These are phyloP conservation scores for Fraxinus dipetala DNA, from an alignment of 305 asterid species.

Conservation along the genomic window DNA sequence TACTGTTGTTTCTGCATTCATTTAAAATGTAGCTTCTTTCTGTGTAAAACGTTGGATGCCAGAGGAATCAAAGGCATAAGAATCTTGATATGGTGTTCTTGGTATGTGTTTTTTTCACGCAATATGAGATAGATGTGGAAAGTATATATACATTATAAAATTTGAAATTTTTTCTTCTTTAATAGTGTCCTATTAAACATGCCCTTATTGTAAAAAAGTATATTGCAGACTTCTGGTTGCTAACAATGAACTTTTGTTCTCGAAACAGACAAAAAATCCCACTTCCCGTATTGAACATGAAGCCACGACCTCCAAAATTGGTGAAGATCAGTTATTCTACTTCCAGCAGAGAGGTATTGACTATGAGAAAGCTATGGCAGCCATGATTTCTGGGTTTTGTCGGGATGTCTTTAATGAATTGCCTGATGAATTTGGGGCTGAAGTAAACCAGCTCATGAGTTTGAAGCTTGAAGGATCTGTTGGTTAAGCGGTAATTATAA, in stretches of 20 bases:
- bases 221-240: not conserved
- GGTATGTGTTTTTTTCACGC: not conserved
- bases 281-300: conserved; percentile 71
- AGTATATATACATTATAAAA: not conserved
- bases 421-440: conserved; percentile 83
- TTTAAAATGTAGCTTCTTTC: not conserved
- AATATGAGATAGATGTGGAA: not conserved
- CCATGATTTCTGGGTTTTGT: conserved; percentile 90
- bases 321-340: conserved; percentile 84
- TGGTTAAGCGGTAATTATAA: conserved; percentile 38
- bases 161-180: not conserved
- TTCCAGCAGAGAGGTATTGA: conserved; percentile 90
- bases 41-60: not conserved
- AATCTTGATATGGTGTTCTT: not conserved
- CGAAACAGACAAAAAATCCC: conserved; percentile 64
- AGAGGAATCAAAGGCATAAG: not conserved
- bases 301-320: conserved; percentile 86
- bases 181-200: not conserved
- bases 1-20: not conserved
- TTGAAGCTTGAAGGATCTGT: conserved; percentile 92
- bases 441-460: conserved; percentile 87
- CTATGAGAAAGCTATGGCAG: conserved; percentile 87
- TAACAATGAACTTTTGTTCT: conserved; percentile 1
- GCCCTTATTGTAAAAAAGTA: not conserved
- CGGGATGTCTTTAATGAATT: conserved; percentile 81